These are phyloP conservation scores for Drosera capensis DNA, from an alignment of 148 eudicot genomes.

Conservation along the genomic window DNA sequence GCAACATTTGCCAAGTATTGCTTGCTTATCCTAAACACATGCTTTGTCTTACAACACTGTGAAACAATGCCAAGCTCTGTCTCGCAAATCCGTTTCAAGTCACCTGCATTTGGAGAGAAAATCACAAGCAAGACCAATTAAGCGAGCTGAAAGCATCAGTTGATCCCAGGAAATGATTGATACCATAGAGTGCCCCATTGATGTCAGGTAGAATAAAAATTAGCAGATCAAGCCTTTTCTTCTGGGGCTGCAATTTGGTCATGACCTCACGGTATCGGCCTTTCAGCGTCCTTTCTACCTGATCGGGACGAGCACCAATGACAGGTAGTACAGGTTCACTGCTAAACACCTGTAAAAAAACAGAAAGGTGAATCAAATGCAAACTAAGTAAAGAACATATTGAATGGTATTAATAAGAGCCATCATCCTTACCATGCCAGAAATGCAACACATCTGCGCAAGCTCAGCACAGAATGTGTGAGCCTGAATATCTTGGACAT, in stretches of 20 bases:
- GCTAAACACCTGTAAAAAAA: not conserved
- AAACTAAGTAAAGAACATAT: not conserved
- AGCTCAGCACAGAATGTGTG: not conserved
- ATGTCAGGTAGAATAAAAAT: not conserved
- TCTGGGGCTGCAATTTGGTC: not conserved
- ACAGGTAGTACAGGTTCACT: not conserved
- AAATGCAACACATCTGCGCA: not conserved
- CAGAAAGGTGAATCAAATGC: not conserved
- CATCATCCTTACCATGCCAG: not conserved
- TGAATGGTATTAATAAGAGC: not conserved
- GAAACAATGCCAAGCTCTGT: not conserved
- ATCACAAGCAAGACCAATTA: not conserved
- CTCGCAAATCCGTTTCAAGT: not conserved
- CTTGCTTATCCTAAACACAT: not conserved
- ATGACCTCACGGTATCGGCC: not conserved
- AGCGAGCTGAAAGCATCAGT: not conserved
- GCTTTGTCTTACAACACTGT: not conserved
- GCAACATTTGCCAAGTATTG: not conserved
- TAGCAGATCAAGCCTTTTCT: not conserved
- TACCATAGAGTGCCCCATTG: not conserved
- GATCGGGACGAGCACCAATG: not conserved
- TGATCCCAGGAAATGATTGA: not conserved
- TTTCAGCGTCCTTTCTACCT: not conserved
- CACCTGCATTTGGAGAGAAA: not conserved
- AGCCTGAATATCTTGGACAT: conserved; percentile 1